These are phyloP conservation scores for Centrapalus pauciflorus DNA, from an alignment of 129 eudicot genomes.

Conservation along the genomic window DNA sequence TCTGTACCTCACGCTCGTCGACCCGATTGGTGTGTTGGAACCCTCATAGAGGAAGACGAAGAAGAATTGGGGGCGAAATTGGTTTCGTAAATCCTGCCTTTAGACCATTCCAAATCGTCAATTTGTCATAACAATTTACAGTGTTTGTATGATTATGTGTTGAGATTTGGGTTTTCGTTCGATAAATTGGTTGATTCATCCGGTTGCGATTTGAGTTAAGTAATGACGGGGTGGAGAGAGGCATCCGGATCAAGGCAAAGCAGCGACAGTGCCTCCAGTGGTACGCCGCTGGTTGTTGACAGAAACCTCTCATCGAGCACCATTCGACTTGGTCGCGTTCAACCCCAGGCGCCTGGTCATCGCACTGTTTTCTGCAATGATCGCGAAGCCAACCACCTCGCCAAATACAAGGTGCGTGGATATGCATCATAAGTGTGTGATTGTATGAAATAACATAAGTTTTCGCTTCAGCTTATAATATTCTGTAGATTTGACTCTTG, in stretches of 20 bases:
- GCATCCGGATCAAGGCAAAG: conserved; percentile 41
- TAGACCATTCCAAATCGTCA: not conserved
- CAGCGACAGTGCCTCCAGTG: conserved; percentile 21
- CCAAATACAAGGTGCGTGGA: conserved; percentile 65
- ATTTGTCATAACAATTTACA: not conserved
- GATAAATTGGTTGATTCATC: not conserved
- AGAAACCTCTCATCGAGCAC: conserved; percentile 39
- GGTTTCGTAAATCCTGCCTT: conserved; percentile 6
- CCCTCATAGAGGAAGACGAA: conserved; percentile 17
- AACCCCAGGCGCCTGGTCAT: conserved; percentile 97
- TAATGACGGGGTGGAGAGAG: conserved; percentile 37
- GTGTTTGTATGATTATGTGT: conserved; percentile 11
- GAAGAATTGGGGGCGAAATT: not conserved
- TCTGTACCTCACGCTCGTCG: conserved; percentile 25
- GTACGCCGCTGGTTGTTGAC: conserved; percentile 31
- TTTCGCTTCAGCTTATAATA: not conserved
- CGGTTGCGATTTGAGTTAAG: conserved; percentile 25
- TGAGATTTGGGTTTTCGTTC: conserved; percentile 15
- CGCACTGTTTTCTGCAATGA: conserved; percentile 93
- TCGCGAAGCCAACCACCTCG: conserved; percentile 80
- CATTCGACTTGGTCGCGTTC: conserved; percentile 85
- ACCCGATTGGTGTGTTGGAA: conserved; percentile 17
- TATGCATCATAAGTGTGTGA: not conserved
- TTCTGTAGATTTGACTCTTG: not conserved
- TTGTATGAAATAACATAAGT: not conserved